phyloP scores from a whole-genome alignment of 305 asterid species.

The Fraxinus ornus region DNA sequence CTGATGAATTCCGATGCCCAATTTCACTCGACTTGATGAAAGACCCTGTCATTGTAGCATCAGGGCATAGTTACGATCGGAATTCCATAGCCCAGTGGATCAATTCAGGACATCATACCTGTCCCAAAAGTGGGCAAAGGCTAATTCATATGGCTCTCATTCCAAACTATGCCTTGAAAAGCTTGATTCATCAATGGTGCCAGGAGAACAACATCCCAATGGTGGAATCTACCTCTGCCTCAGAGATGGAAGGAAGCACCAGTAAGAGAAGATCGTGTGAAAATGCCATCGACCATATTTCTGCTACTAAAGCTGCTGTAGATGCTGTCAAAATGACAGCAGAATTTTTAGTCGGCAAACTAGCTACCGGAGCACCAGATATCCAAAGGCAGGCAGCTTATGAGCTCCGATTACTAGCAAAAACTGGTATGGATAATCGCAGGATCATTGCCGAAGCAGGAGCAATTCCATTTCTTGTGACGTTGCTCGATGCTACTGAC shows the following conservation, averaged over 20 bases:
- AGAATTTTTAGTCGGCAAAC: slow-evolving; percentile 67
- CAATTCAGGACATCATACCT: slow-evolving; percentile 74
- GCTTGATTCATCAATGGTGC: slow-evolving; percentile 73
- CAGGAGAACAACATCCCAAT: slow-evolving; percentile 59
- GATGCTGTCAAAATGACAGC: slow-evolving; percentile 81
- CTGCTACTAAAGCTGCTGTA: slow-evolving; percentile 56
- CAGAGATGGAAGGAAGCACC: slow-evolving; percentile 37
- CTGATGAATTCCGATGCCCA: slow-evolving; percentile 80
- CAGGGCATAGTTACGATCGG: slow-evolving; percentile 84
- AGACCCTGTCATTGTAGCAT: slow-evolving; percentile 76
- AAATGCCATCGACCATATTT: slow-evolving; percentile 57
- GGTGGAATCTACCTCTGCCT: slow-evolving; percentile 39
- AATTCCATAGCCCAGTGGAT: slow-evolving; percentile 77
- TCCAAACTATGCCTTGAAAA: slow-evolving; percentile 68
- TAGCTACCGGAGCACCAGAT: slow-evolving; percentile 73
- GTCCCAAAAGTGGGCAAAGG: slow-evolving; percentile 84
- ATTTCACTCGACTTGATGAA: slow-evolving; percentile 76
- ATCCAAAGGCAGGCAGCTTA: slow-evolving; percentile 80
- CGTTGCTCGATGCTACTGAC: slow-evolving; percentile 50
- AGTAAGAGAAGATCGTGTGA: slow-evolving; percentile 47
- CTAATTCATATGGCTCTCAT: slow-evolving; percentile 80
- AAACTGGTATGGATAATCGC: slow-evolving; percentile 84
- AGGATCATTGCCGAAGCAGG: slow-evolving; percentile 83
- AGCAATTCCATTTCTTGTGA: slow-evolving; percentile 71
- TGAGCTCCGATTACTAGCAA: slow-evolving; percentile 71